These are phyloP conservation scores for Thalassiosira livingstoniorum DNA, from an alignment of 352 stramenopile genomes.

Conservation along the genomic window DNA sequence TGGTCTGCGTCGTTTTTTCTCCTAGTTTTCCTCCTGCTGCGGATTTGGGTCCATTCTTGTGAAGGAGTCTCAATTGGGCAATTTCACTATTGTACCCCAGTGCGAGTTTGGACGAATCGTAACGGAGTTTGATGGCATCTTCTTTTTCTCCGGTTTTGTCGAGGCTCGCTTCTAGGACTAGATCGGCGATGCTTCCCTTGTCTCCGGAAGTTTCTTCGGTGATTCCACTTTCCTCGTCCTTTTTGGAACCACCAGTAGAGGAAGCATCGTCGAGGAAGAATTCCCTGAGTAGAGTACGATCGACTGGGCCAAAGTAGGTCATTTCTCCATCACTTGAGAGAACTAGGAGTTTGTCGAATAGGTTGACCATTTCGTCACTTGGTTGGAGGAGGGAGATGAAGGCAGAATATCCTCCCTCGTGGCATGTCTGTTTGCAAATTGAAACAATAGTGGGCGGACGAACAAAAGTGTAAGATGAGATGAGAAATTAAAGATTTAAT, in stretches of 20 bases:
- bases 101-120: slow-evolving; percentile 8
- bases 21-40: no score
- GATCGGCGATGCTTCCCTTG: slow-evolving; percentile 39
- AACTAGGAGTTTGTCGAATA: slow-evolving; percentile 67
- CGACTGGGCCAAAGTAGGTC: slow-evolving; percentile 57
- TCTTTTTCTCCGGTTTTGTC: slow-evolving; percentile 31
- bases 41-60: no score
- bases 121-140: slow-evolving; percentile 15
- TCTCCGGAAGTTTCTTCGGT: slow-evolving; percentile 1
- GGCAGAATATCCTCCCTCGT: slow-evolving; percentile 17
- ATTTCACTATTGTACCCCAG: background rate
- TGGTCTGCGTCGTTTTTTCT: no score
- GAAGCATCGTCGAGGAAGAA: slow-evolving; percentile 47
- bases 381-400: slow-evolving; percentile 58
- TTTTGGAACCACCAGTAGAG: no score
- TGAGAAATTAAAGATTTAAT: no score
- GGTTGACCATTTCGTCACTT: slow-evolving; percentile 57
- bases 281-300: slow-evolving; percentile 40
- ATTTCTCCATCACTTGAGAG: slow-evolving; percentile 36
- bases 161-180: slow-evolving; percentile 32
- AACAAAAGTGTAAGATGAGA: no score
- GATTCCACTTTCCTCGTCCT: background rate
- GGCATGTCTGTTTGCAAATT: no score
- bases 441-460: no score
- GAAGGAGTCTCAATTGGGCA: background rate